Percentiles rank a stretch among this genome's conserved stretches.
phyloP scores from a whole-genome alignment of 1,284 basidiomycete species.

The Leccinum pachyderme region DNA sequence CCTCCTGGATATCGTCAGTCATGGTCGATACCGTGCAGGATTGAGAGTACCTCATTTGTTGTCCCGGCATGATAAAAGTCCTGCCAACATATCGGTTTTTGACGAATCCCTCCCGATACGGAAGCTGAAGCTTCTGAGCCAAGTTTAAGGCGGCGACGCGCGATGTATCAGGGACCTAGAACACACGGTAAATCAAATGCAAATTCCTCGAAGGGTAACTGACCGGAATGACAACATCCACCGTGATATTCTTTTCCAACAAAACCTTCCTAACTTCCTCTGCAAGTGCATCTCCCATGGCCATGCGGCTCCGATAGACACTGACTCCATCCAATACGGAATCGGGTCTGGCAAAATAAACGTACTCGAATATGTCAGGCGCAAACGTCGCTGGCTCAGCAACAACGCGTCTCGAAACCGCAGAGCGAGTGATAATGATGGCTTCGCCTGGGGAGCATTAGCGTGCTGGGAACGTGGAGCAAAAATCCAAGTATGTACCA shows the following conservation, averaged over 20 bases:
- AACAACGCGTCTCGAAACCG: conserved; percentile 74
- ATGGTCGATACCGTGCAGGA: background rate
- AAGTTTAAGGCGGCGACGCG: conserved; percentile 95
- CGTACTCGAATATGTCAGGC: conserved; percentile 99
- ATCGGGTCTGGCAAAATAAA: conserved; percentile 98
- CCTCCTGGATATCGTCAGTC: conserved; percentile 47
- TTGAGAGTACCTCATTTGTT: conserved; percentile 71
- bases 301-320: conserved; percentile 97
- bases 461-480: background rate
- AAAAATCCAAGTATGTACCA: conserved; percentile 45
- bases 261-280: conserved; percentile 82
- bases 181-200: conserved; percentile 4
- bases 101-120: conserved; percentile 98
- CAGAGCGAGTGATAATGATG: conserved; percentile 86
- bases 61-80: conserved; percentile 99
- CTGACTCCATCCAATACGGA: conserved; percentile 97
- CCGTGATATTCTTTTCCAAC: conserved; percentile 61
- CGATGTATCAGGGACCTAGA: conserved; percentile 90
- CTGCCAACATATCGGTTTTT: conserved; percentile 99
- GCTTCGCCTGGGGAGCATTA: conserved; percentile 70
- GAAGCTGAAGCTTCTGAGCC: conserved; percentile 86
- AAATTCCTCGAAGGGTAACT: conserved; percentile 22
- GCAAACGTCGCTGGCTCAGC: conserved; percentile 74
- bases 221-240: conserved; percentile 97
- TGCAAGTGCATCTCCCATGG: conserved; percentile 97